Conservation (phyloP, 345 rosid species). For the Eucalyptus decipiens region DNA sequence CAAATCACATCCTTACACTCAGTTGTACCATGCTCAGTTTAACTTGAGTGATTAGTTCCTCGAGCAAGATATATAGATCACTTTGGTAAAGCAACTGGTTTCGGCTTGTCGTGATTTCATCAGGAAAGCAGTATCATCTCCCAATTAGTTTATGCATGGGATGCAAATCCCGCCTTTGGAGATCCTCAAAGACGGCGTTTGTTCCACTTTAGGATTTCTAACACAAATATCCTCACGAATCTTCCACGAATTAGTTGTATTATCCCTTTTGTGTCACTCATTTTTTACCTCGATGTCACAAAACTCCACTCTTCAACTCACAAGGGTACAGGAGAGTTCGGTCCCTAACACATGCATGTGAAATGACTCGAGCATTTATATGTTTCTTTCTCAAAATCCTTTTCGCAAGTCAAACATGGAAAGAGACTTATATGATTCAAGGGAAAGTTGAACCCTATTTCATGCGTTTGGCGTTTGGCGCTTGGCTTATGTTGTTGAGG, state of each 20-base stretch:
- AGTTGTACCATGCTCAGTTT: rapidly evolving
- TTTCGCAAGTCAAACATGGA: background rate
- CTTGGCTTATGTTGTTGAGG: background rate
- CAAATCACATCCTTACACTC: background rate
- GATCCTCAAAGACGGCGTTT: background rate
- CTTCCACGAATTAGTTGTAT: background rate
- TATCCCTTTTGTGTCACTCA: background rate
- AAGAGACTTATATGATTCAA: background rate
- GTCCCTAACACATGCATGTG: background rate
- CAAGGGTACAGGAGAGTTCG: background rate
- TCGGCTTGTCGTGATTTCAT: background rate
- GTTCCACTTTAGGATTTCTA: background rate
- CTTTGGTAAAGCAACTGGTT: background rate
- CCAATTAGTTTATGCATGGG: rapidly evolving
- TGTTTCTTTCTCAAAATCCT: background rate
- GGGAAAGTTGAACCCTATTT: background rate
- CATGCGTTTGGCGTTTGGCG: background rate
- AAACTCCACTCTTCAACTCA: background rate
- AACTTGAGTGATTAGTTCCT: background rate
- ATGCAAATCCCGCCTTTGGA: background rate
- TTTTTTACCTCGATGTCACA: background rate
- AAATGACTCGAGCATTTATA: background rate
- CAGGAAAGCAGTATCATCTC: rapidly evolving
- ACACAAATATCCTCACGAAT: no score
- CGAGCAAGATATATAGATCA: background rate